These are phyloP conservation scores for Starmerella kuoi DNA, from an alignment of 805 yeast species.

Conservation along the genomic window DNA sequence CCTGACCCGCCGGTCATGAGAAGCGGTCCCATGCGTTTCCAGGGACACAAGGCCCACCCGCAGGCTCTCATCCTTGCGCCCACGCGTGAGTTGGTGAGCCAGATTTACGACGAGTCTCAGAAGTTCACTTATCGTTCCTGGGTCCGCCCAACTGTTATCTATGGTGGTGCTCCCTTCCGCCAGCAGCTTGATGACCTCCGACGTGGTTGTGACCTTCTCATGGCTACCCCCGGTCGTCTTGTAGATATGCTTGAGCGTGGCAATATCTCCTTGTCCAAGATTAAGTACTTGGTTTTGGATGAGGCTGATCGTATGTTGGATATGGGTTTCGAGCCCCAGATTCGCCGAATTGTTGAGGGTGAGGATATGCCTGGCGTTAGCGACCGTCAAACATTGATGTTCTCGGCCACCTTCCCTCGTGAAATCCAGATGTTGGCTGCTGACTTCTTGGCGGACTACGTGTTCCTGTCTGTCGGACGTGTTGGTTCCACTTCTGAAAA, in stretches of 20 bases:
- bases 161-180: constrained; percentile 96
- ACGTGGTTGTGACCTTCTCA: constrained; percentile 89
- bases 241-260: constrained; percentile 94
- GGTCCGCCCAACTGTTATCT: constrained; percentile 92
- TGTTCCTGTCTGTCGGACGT: constrained; percentile 94
- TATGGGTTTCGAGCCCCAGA: constrained; percentile 99
- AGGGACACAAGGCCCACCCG: constrained; percentile 70
- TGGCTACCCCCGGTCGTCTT: constrained; percentile 99
- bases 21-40: constrained; percentile 14
- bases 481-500: constrained; percentile 99
- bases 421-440: constrained; percentile 95
- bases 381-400: constrained; percentile 93
- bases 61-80: constrained; percentile 95
- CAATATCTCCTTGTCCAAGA: constrained; percentile 72
- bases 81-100: constrained; percentile 97
- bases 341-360: constrained; percentile 93
- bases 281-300: constrained; percentile 93
- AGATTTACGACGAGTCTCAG: constrained; percentile 89
- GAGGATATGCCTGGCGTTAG: constrained; percentile 93
- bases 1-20: constrained; percentile 25
- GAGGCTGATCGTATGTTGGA: constrained; percentile 99
- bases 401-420: constrained; percentile 97
- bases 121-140: constrained; percentile 96
- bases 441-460: constrained; percentile 90
- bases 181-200: constrained; percentile 76